Percentiles rank a stretch among this genome's conserved stretches.
Evolutionary conservation across 106 monocot species (phyloP).

Genomic region (Narthecium ossifragum): DNA sequence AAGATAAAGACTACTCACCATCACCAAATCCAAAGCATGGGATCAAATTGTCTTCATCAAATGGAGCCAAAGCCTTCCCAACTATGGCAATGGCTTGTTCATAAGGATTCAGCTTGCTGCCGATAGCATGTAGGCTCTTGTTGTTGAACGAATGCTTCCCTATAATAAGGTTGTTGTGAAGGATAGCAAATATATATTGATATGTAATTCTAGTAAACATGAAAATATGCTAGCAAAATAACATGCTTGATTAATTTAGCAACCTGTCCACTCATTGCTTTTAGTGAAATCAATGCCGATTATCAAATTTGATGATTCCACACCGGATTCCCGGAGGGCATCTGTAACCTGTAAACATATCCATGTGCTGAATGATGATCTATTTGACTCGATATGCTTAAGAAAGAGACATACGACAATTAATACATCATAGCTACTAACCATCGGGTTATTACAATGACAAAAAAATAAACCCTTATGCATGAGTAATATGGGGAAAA

Average conservation of each 20-base stretch:
- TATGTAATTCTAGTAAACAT: too few species aligned
- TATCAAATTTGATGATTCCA: constrained; percentile 11
- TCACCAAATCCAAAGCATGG: constrained; percentile 86
- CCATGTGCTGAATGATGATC: too few species aligned
- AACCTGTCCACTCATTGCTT: too few species aligned
- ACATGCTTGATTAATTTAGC: neutral
- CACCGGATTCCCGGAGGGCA: constrained; percentile 4
- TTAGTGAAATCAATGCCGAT: constrained; percentile 8
- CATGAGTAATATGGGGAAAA: too few species aligned
- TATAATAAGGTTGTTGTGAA: too few species aligned
- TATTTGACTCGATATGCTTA: too few species aligned
- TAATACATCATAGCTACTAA: too few species aligned
- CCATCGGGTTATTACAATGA: too few species aligned
- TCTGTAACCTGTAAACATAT: constrained; percentile 2
- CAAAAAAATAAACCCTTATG: too few species aligned
- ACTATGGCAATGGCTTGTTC: constrained; percentile 61
- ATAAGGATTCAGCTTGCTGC: constrained; percentile 45
- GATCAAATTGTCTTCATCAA: constrained; percentile 69
- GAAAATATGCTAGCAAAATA: too few species aligned
- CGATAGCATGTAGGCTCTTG: constrained; percentile 48
- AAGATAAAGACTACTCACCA: constrained; percentile 21
- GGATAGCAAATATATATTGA: too few species aligned
- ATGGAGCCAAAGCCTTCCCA: constrained; percentile 56
- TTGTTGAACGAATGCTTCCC: constrained; percentile 48
- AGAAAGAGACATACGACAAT: too few species aligned